These are phyloP conservation scores for Flaveria bidentis DNA, from an alignment of 129 eudicot species.

Conservation along the genomic window DNA sequence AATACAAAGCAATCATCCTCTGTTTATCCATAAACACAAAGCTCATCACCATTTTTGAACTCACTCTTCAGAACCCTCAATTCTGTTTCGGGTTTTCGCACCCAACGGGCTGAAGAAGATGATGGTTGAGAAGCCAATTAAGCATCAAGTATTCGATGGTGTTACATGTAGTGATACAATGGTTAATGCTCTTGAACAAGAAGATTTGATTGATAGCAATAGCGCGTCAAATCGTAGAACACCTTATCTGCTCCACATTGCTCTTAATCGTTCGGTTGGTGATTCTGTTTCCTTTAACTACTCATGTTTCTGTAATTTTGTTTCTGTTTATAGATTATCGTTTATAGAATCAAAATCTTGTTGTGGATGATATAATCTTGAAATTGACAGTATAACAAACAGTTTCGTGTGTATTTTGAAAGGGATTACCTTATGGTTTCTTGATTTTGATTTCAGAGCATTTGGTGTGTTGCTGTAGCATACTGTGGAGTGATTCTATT, in stretches of 20 bases:
- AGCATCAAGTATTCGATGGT: constrained; percentile 25
- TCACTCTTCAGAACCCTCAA: constrained; percentile 3
- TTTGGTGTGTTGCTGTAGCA: constrained; percentile 51
- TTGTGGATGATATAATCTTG: not conserved
- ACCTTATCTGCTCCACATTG: constrained; percentile 40
- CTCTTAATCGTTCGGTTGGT: constrained; percentile 62
- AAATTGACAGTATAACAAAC: not conserved
- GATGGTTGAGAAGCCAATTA: constrained; percentile 15
- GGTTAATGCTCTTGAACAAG: constrained; percentile 38
- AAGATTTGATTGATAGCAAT: constrained; percentile 37
- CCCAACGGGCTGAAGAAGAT: not conserved
- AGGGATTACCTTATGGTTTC: not conserved
- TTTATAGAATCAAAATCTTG: too few species aligned
- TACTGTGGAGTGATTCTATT: constrained; percentile 47
- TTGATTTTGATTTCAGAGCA: constrained; percentile 59
- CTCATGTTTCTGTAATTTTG: not conserved
- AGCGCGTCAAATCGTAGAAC: constrained; percentile 13
- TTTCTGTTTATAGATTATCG: too few species aligned
- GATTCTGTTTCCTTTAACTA: not conserved
- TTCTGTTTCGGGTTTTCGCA: not conserved
- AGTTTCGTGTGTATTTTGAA: constrained; percentile 5
- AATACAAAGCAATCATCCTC: constrained; percentile 16
- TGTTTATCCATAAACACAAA: not conserved
- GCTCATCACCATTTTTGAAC: constrained; percentile 10
- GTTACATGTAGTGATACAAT: not conserved